A percentile compares a stretch with the other conserved stretches of the same genome.
Conservation (phyloP, 225 moss, liverwort and hornwort genomes). For the Straminergon stramineum region DNA sequence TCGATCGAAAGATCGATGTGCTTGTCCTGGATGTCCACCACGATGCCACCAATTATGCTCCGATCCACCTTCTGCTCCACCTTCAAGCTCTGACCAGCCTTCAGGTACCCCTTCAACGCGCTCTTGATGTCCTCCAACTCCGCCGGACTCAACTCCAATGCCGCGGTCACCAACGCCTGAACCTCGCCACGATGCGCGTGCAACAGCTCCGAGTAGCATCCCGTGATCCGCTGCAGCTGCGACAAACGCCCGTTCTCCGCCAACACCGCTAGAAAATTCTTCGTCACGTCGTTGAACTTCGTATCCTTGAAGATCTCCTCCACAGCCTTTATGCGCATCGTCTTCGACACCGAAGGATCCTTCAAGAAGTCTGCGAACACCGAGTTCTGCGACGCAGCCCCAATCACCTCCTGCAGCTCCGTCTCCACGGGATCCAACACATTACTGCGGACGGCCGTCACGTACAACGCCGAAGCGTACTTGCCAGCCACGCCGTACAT, state of each 20-base stretch:
- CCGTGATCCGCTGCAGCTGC: conserved; percentile 50
- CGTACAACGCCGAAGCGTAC: conserved; percentile 81
- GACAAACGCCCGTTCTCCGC: conserved; percentile 87
- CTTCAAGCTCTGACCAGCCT: conserved; percentile 62
- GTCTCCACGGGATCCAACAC: conserved; percentile 79
- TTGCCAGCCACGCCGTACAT: conserved; percentile 93
- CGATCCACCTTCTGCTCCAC: conserved; percentile 91
- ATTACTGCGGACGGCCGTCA: conserved; percentile 58
- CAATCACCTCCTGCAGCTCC: conserved; percentile 63
- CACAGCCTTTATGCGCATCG: conserved; percentile 57
- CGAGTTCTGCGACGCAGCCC: conserved; percentile 42
- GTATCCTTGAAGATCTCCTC: conserved; percentile 72
- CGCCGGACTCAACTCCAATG: conserved; percentile 57
- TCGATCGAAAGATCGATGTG: conserved; percentile 97
- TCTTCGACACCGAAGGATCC: conserved; percentile 82
- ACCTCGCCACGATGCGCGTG: conserved; percentile 87
- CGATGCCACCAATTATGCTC: conserved; percentile 90
- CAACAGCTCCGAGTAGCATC: conserved; percentile 69
- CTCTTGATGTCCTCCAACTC: conserved; percentile 79
- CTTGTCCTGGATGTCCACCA: conserved; percentile 87
- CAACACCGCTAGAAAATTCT: conserved; percentile 79
- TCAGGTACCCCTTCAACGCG: conserved; percentile 71
- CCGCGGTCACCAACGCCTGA: conserved; percentile 71
- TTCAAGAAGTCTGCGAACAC: conserved; percentile 66
- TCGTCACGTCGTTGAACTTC: conserved; percentile 59